A percentile compares a stretch with the other conserved stretches of the same genome.
Conservation (phyloP, 1,139 yeast genomes). For the Hyphopichia fennica region DNA sequence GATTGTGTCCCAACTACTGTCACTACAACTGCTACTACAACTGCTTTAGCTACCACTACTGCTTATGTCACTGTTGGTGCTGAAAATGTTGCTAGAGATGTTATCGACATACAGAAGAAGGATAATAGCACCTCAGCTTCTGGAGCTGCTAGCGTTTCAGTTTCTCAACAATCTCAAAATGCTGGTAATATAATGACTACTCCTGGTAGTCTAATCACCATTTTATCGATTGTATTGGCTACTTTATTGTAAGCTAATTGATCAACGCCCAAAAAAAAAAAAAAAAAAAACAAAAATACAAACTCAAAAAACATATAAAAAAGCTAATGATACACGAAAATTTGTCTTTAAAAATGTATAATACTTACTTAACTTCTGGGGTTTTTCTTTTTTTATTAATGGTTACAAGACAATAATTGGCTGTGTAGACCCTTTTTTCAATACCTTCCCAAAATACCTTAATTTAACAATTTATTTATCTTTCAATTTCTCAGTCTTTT, state of each 20-base stretch:
- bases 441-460: background rate
- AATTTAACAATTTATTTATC: background rate
- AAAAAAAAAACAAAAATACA: background rate
- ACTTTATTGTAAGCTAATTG: background rate
- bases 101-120: conserved; percentile 1
- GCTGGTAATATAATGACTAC: conserved; percentile 5
- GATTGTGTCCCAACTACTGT: conserved; percentile 9
- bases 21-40: conserved; percentile 3
- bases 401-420: conserved; percentile 19
- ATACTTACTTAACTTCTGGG: background rate
- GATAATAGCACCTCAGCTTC: conserved; percentile 5
- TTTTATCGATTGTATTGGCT: conserved; percentile 3
- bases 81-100: conserved; percentile 3
- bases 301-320: background rate
- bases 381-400: conserved; percentile 7
- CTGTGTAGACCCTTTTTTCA: background rate
- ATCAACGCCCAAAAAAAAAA: background rate
- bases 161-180: conserved; percentile 9
- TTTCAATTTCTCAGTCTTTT: background rate
- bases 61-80: conserved; percentile 6
- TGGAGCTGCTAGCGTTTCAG: conserved; percentile 5
- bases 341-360: background rate
- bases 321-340: conserved; percentile 2
- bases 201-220: conserved; percentile 1
- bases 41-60: conserved; percentile 6